Base-by-base conservation (phyloP, 257 asterid genomes). In the Voacanga thouarsii region DNA sequence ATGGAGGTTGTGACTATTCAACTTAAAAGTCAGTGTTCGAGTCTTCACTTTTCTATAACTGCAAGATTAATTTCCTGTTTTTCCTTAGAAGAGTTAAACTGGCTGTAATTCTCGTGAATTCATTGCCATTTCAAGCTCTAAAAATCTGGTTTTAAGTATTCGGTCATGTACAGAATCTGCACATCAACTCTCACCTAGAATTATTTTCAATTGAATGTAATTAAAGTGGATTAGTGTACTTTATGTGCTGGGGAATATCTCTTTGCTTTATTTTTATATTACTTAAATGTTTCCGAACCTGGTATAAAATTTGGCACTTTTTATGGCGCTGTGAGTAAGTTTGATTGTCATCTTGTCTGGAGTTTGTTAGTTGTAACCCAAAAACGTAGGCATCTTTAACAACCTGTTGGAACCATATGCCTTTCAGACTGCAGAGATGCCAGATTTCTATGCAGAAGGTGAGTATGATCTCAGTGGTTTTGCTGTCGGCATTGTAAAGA, bases 341-440 rank as follows among this genome's bases (percentile, higher is more conserved):
- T 33, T 64, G 45, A 30, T 12, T 30, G 6, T 68, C 0, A 23
- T 53, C 41, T 24, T 51, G 23, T 65, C 11, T 55, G 45, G 67
- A 77, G 37, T n/a, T 12, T 41, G 50, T 33, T 11, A 39, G 43
- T 14, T 75, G 12, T 39, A 9, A 23, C 24, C 37, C 11, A 44
- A 60, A 60, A 55, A 66, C 37, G 71, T 66, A 7, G 39, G 47
- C 39, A 16, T 5, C 21, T 45, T 37, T 30, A 30, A 5, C 14
- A 33, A 37, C 5, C 1, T 65, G 24, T 16, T 39, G 23, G 14
- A 9, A 33, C 45, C 10, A 24, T 37, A 44, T 87, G 55, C 39
- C 44, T 85, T 86, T 79, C 90, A 95, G 99, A 95, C 98, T 39
- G 99, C 99, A 60, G 99, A 95, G 88, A 95, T 95, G 99, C 99